These are phyloP conservation scores for Curvularia eragrostidis DNA, from an alignment of 2,329 filamentous ascomycete species.

Conservation along the genomic window DNA sequence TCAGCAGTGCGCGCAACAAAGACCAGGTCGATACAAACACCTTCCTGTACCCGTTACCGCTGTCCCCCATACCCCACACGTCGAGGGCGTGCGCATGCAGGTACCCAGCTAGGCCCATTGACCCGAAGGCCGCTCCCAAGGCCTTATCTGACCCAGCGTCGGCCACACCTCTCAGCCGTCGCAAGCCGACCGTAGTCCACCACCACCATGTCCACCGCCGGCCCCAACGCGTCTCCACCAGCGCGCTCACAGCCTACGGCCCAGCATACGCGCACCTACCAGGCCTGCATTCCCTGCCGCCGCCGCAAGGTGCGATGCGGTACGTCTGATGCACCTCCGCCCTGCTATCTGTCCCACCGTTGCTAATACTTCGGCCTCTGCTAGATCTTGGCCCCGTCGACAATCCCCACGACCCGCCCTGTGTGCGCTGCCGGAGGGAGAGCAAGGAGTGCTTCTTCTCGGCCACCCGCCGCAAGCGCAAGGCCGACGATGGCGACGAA, in stretches of 20 bases:
- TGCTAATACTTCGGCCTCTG: constrained; percentile 6
- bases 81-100: constrained; percentile 20
- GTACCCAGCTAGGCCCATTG: constrained; percentile 6
- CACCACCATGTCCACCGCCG: constrained; percentile 30
- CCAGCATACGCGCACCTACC: constrained; percentile 49
- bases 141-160: constrained; percentile 16
- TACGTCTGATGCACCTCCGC: constrained; percentile 14
- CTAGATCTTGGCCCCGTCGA: constrained; percentile 66
- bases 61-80: constrained; percentile 9
- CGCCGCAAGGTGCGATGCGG: constrained; percentile 66
- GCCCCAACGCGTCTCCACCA: constrained; percentile 35
- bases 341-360: constrained; percentile 10
- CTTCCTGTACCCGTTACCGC: constrained; percentile 23
- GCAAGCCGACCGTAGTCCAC: constrained; percentile 22
- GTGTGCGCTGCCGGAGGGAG: constrained; percentile 90
- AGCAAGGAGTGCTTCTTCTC: constrained; percentile 98
- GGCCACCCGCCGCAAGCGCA: constrained; percentile 89
- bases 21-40: constrained; percentile 7
- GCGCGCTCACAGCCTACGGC: constrained; percentile 16
- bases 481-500: constrained; percentile 61
- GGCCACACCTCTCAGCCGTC: constrained; percentile 21
- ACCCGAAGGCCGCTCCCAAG: constrained; percentile 5
- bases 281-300: constrained; percentile 62
- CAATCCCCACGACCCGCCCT: constrained; percentile 91
- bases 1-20: constrained; percentile 6